Conservation (phyloP, 306 rosid genomes). For the Gynostemma pentaphyllum region DNA sequence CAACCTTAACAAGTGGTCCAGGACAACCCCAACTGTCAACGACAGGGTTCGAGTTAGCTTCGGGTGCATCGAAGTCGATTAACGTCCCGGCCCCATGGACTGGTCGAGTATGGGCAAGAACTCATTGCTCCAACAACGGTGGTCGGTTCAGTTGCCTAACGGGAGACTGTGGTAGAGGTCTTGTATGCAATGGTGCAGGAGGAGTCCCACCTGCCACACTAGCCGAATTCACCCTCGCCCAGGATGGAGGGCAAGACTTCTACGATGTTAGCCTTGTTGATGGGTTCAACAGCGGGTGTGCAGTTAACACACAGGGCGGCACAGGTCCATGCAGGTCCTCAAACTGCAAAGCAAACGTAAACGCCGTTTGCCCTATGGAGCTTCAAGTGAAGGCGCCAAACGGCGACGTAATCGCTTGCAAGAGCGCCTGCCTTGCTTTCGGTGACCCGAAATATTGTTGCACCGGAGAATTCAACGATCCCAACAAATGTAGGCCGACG, state of each 20-base stretch:
- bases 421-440: slow-evolving; percentile 49
- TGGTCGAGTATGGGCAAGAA: slow-evolving; percentile 6
- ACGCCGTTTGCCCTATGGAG: not conserved
- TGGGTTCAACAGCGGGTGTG: not conserved
- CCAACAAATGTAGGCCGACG: slow-evolving; percentile 32
- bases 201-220: not conserved
- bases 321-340: not conserved
- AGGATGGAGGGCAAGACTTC: not conserved
- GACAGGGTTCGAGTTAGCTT: slow-evolving; percentile 9
- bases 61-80: not conserved
- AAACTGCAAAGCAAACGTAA: not conserved
- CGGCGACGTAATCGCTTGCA: slow-evolving; percentile 10
- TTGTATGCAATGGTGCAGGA: not conserved
- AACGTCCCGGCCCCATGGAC: not conserved
- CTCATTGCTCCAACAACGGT: not conserved
- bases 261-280: slow-evolving; percentile 1
- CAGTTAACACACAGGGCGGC: not conserved
- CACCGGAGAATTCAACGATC: not conserved
- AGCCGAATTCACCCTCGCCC: not conserved
- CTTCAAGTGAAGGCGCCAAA: not conserved
- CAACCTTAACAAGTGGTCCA: slow-evolving; percentile 2
- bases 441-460: slow-evolving; percentile 35
- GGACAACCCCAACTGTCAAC: slow-evolving; percentile 9
- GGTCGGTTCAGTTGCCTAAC: not conserved
- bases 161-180: not conserved